Percentiles rank a stretch among this genome's conserved stretches.
Evolutionary conservation across 164 flowering plant species (phyloP).

Genomic region (Malania oleifera): DNA sequence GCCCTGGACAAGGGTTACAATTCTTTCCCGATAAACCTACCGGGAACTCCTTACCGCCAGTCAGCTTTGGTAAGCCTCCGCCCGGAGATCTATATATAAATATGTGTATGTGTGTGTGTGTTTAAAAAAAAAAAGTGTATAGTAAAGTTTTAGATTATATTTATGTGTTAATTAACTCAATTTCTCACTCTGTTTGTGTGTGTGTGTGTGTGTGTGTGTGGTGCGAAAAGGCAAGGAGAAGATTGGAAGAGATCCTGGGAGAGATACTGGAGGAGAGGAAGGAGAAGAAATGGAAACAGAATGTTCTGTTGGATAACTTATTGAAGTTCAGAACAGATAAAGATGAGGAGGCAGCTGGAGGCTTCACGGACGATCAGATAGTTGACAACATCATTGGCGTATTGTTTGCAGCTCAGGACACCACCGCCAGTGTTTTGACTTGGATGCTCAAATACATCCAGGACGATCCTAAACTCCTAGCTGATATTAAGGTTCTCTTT

Average conservation of each 20-base stretch:
- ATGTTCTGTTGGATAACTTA: constrained; percentile 7
- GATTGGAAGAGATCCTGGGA: constrained; percentile 5
- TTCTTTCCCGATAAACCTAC: constrained; percentile 3
- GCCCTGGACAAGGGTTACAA: constrained; percentile 5
- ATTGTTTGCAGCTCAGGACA: constrained; percentile 22
- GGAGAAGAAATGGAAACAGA: not conserved
- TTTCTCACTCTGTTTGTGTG: too few species aligned
- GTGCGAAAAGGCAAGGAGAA: constrained; percentile 8
- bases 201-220: too few species aligned
- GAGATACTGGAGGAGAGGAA: constrained; percentile 9
- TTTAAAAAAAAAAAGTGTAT: too few species aligned
- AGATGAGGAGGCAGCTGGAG: constrained; percentile 4
- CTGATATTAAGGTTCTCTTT: constrained; percentile 4
- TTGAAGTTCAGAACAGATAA: constrained; percentile 3
- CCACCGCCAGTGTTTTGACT: constrained; percentile 20
- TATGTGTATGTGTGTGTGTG: too few species aligned
- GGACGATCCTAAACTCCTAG: constrained; percentile 10
- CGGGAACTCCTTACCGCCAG: not conserved
- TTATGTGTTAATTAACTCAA: too few species aligned
- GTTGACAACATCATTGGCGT: constrained; percentile 20
- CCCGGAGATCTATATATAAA: too few species aligned
- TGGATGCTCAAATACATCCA: constrained; percentile 22
- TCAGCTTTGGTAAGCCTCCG: not conserved
- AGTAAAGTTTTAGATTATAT: too few species aligned
- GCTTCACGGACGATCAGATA: constrained; percentile 11